Evolutionary conservation across 495 filamentous ascomycete species (phyloP), one percentile per base, ranked within the genome.

Genomic region (Aspergillus bertholletiae): DNA sequence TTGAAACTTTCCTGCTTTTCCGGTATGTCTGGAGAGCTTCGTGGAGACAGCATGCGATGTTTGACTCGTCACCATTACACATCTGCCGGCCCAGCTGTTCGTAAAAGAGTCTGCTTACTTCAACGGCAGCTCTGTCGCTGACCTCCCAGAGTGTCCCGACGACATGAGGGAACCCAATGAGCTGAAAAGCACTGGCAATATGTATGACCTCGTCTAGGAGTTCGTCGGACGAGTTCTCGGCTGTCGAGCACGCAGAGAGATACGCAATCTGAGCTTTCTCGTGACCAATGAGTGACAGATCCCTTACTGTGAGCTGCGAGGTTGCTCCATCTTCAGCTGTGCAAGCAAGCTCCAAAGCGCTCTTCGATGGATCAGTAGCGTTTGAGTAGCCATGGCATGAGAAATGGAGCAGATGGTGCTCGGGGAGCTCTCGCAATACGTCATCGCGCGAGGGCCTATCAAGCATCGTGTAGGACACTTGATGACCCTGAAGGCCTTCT

Each of bases 171-270:
- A 53, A 58, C 18, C 55, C 55, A 18, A 44, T 18, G 2, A 58
- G 30, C 45, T 58, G 55, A 20, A 58, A 58, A 22, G 41, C 34
- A 45, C 55, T 58, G 12, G 43, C 49, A 28, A 58, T 8, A 44
- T 58, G 55, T 6, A 58, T 58, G 7, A 23, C 55, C 35, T 58
- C 55, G 20, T 58, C 50, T 9, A 49, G 8, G 43, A 58, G 41
- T 5, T 49, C 1, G 11, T 41, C 43, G n/a, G 49, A 39, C 32
- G 23, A 30, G 23, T 58, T 58, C 32, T 53, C 49, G 3, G 49
- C 55, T n/a, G 55, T 53, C 7, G 55, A 58, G 43, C 55, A 58
- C 17, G 55, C 55, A 17, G 55, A 58, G 22, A 58, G 55, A 24
- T 58, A 53, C 12, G 55, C 55, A 21, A 58, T 21, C 1, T 35